Evolutionary conservation across 2,329 filamentous ascomycete species (phyloP).

Genomic region (Aspergillus puulaauensis): DNA sequence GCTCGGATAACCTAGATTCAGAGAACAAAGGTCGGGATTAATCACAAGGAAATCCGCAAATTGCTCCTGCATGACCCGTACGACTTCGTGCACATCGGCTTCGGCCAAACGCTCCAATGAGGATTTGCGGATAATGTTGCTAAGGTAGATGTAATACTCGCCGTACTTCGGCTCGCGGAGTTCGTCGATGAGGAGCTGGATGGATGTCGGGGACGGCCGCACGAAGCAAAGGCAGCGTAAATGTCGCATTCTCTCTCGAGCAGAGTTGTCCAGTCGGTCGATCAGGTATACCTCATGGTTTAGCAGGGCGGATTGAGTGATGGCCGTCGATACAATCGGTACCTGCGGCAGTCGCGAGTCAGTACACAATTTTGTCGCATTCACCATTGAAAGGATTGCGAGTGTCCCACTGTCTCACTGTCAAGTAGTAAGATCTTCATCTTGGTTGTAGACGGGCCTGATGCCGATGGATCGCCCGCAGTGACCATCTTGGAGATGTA

Average conservation of each 20-base stretch:
- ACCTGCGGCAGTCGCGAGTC: constrained; percentile 52
- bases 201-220: constrained; percentile 85
- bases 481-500: constrained; percentile 97
- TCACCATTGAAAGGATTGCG: constrained; percentile 15
- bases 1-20: constrained; percentile 70
- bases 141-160: constrained; percentile 96
- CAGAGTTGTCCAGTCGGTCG: constrained; percentile 86
- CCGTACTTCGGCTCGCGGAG: constrained; percentile 94
- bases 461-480: constrained; percentile 65
- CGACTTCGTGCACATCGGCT: constrained; percentile 95
- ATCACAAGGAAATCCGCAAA: constrained; percentile 95
- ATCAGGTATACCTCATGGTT: constrained; percentile 98
- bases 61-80: constrained; percentile 89
- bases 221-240: constrained; percentile 90
- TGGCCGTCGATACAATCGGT: constrained; percentile 88
- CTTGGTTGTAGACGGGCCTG: constrained; percentile 66
- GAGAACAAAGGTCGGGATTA: constrained; percentile 87
- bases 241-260: constrained; percentile 96
- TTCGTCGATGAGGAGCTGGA: constrained; percentile 93
- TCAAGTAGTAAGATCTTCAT: constrained; percentile 98
- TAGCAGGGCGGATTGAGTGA: constrained; percentile 90
- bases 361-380: not conserved
- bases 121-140: constrained; percentile 96
- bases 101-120: constrained; percentile 90
- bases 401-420: constrained; percentile 74